Evolutionary conservation across 257 asterid species (phyloP).

Genomic region (Nicotiana paniculata): DNA sequence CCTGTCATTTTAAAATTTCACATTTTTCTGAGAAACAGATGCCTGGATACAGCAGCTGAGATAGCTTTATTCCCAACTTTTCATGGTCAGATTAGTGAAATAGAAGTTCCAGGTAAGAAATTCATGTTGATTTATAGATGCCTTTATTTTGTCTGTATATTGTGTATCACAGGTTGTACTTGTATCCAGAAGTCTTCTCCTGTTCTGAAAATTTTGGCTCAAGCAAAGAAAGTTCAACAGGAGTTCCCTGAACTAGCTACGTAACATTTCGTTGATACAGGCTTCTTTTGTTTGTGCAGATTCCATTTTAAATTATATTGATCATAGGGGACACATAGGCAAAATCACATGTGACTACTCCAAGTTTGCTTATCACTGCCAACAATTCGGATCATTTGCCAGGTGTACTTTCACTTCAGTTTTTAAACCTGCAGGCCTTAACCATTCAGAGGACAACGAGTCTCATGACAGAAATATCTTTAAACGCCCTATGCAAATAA

Average conservation of each 20-base stretch:
- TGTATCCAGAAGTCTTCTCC: background rate
- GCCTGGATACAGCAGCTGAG: slow-evolving; percentile 82
- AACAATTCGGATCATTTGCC: slow-evolving; percentile 60
- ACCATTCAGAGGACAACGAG: background rate
- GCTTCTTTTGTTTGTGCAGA: slow-evolving; percentile 41
- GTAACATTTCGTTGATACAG: slow-evolving; percentile 5
- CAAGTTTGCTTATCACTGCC: slow-evolving; percentile 73
- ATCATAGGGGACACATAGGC: slow-evolving; percentile 28
- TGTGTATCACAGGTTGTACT: background rate
- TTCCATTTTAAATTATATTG: slow-evolving; percentile 40
- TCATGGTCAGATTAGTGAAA: slow-evolving; percentile 59
- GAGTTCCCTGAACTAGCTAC: slow-evolving; percentile 3
- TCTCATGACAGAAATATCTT: background rate
- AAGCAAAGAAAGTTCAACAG: background rate
- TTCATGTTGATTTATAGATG: slow-evolving; percentile 5
- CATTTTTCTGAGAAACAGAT: slow-evolving; percentile 42
- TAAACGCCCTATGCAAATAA: background rate
- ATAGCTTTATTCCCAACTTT: slow-evolving; percentile 65
- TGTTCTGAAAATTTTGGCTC: background rate
- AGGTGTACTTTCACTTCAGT: slow-evolving; percentile 37
- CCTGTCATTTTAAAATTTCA: slow-evolving; percentile 12
- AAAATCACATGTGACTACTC: slow-evolving; percentile 25
- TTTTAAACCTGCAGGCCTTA: background rate
- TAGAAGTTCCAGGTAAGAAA: slow-evolving; percentile 55
- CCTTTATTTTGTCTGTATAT: background rate